Evolutionary conservation across 1,284 basidiomycete genomes (phyloP).

Genomic region (Puccinia novopanici): DNA sequence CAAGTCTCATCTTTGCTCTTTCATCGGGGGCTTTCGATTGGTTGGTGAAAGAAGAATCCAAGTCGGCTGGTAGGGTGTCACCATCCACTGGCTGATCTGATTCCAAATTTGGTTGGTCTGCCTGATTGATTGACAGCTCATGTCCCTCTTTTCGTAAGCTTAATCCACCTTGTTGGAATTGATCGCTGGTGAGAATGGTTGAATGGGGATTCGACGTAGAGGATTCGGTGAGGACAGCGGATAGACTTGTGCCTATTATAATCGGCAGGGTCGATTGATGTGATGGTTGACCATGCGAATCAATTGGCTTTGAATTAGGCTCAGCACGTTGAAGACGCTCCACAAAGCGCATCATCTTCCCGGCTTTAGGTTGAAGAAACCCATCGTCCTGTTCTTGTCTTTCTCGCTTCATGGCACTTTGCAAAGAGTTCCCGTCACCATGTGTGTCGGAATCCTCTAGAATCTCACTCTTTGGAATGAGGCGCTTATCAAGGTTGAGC

Average conservation of each 20-base stretch:
- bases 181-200: not conserved
- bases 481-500: not conserved
- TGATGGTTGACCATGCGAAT: not conserved
- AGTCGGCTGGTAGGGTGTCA: not conserved
- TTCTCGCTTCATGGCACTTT: slow-evolving; percentile 26
- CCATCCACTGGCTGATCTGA: not conserved
- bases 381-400: slow-evolving; percentile 40
- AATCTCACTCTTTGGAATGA: slow-evolving; percentile 12
- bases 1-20: slow-evolving; percentile 43
- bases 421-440: not conserved
- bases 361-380: slow-evolving; percentile 39
- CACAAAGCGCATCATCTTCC: slow-evolving; percentile 48
- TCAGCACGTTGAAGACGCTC: slow-evolving; percentile 25
- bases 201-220: not conserved
- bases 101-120: not conserved
- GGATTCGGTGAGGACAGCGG: not conserved
- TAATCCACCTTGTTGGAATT: not conserved
- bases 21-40: slow-evolving; percentile 8
- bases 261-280: not conserved
- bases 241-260: slow-evolving; percentile 2
- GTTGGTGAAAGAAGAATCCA: not conserved
- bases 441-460: not conserved
- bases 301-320: not conserved
- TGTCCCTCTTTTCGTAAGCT: not conserved
- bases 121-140: not conserved